Conservation (phyloP, 148 eudicot species). For the Rhododendron griersonianum region DNA sequence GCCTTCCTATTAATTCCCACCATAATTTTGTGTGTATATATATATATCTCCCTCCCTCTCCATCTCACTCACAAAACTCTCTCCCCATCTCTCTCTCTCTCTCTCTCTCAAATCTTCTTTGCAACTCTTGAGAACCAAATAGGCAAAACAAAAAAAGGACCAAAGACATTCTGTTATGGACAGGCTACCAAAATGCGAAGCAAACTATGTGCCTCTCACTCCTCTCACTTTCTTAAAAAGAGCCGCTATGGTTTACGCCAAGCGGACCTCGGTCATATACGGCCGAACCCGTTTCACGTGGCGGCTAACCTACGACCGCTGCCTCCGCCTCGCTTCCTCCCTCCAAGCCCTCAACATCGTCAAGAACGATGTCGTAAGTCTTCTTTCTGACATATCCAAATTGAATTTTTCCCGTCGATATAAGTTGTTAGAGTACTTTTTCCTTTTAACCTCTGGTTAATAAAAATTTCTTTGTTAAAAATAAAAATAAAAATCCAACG, state of each 20-base stretch:
- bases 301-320: constrained; percentile 68
- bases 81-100: background rate
- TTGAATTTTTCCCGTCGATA: background rate
- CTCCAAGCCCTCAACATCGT: constrained; percentile 50
- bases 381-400: background rate
- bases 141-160: background rate
- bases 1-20: background rate
- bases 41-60: background rate
- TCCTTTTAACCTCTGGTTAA: no score
- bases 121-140: background rate
- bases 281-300: constrained; percentile 57
- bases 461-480: no score
- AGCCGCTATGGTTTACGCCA: constrained; percentile 54
- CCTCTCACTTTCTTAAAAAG: constrained; percentile 74
- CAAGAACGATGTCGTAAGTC: constrained; percentile 34
- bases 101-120: background rate
- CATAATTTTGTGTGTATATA: background rate
- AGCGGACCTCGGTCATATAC: constrained; percentile 67
- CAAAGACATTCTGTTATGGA: constrained; percentile 39
- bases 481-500: no score
- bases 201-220: constrained; percentile 70
- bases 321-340: constrained; percentile 76
- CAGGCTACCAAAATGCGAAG: constrained; percentile 46
- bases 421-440: background rate
- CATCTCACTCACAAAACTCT: background rate